Evolutionary conservation across 164 flowering plant species (phyloP), one percentile per base, ranked within the genome.

Genomic region (Tetracentron sinense): DNA sequence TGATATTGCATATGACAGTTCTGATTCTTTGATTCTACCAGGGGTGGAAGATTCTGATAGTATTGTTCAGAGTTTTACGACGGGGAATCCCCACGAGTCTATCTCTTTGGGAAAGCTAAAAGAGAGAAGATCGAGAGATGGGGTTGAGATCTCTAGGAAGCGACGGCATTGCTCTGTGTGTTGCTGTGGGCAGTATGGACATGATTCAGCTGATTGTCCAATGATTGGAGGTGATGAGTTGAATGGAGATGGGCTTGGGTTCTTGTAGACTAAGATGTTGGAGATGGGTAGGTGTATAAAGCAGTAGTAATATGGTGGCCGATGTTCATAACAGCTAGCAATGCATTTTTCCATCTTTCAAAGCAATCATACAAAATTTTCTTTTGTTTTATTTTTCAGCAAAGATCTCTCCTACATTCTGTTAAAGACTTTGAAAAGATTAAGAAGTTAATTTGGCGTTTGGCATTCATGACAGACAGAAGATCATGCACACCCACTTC

Each of bases 31-130:
- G 66, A 79, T 84, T 57, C 73, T 85, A 44, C 82, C 84, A 11
- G 89, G 83, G 51, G 89, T 76, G 26, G 91, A 82, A 59, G 91
- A 84, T 65, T 65, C 89, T 46, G 92, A 86, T 72, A 80, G 75
- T 42, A 80, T 84, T 21, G 79, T 71, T 27, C 85, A 76, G 42
- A 77, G 81, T 64, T 83, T 81, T 65, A 60, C 78, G 1, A 42
- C 68, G 55, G 81, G 70, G 19, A 73, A 71, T 69, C 67, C 81
- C 62, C 81, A 77, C 54, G 86, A 67, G 4, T 74, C 83, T 49
- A 63, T 78, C 4, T 52, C 69, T 52, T 50, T 70, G 2, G 85
- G 78, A 26, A 86, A 83, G 78, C 74, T 82, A 26, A 86, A 85
- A 70, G 87, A 83, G 65, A 77, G 84, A 75, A 72, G 78, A 55